These are phyloP conservation scores for Claviceps maximensis DNA, from an alignment of 2,329 filamentous ascomycete species.

Conservation along the genomic window DNA sequence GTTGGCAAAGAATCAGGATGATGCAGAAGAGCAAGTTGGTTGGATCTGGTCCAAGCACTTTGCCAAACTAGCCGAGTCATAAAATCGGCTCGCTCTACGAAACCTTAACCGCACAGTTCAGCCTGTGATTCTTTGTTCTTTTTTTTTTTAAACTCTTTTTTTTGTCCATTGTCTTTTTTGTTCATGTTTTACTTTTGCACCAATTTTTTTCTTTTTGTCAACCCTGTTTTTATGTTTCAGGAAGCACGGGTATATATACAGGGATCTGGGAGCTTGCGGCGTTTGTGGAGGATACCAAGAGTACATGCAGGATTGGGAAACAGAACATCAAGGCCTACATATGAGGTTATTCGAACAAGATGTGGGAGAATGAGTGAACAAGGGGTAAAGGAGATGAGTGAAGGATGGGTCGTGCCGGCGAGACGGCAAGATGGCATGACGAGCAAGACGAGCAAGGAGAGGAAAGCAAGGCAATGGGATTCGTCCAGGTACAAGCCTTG, in stretches of 20 bases:
- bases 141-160: background rate
- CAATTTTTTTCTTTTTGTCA: background rate
- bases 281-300: conserved; percentile 7
- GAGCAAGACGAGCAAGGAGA: background rate
- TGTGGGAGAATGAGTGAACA: too few relatives aligned
- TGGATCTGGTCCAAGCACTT: conserved; percentile 99
- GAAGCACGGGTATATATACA: background rate
- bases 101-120: background rate
- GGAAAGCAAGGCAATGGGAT: background rate
- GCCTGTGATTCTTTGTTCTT: background rate
- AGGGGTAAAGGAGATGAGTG: too few relatives aligned
- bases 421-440: too few relatives aligned
- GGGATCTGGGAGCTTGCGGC: conserved; percentile 1
- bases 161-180: background rate
- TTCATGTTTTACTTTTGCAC: background rate
- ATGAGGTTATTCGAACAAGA: background rate
- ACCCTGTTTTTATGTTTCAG: background rate
- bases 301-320: background rate
- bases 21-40: conserved; percentile 62
- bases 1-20: conserved; percentile 96
- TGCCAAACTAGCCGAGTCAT: conserved; percentile 48
- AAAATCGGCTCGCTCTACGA: background rate
- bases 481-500: background rate
- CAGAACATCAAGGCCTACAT: background rate
- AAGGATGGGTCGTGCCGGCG: too few relatives aligned